Conservation (phyloP, 2,329 filamentous ascomycete genomes). For the Simplicillium sp. region DNA sequence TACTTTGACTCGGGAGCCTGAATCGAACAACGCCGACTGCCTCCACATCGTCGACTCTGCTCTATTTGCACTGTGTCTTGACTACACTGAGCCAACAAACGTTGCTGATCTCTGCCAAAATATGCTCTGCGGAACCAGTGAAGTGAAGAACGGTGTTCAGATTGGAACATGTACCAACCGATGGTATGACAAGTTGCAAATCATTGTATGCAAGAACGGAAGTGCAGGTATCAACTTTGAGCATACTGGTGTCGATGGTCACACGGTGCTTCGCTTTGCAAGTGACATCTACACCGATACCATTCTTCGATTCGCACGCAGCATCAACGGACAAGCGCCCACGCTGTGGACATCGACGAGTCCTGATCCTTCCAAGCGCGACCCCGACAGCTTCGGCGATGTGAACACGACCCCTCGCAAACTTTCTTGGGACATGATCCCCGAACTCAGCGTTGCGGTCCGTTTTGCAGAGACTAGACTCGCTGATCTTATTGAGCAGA, state of each 20-base stretch:
- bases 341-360: slow-evolving; percentile 85
- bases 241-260: slow-evolving; percentile 94
- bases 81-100: slow-evolving; percentile 78
- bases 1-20: slow-evolving; percentile 73
- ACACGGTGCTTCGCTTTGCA: slow-evolving; percentile 92
- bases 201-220: slow-evolving; percentile 98
- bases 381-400: slow-evolving; percentile 84
- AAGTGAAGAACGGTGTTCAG: slow-evolving; percentile 87
- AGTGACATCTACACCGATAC: slow-evolving; percentile 97
- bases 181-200: slow-evolving; percentile 99
- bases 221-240: slow-evolving; percentile 99
- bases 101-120: slow-evolving; percentile 88
- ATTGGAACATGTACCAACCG: slow-evolving; percentile 96
- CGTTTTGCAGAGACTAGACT: slow-evolving; percentile 92
- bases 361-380: slow-evolving; percentile 85
- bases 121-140: slow-evolving; percentile 93
- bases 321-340: slow-evolving; percentile 89
- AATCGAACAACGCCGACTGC: slow-evolving; percentile 92
- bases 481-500: slow-evolving; percentile 90
- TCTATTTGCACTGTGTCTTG: slow-evolving; percentile 83
- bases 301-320: slow-evolving; percentile 87
- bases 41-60: slow-evolving; percentile 93
- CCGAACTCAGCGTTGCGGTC: slow-evolving; percentile 81
- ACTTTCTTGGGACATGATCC: slow-evolving; percentile 94
- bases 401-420: slow-evolving; percentile 92